Conservation (phyloP, 257 asterid genomes). For the Paraleonurus japonicus region DNA sequence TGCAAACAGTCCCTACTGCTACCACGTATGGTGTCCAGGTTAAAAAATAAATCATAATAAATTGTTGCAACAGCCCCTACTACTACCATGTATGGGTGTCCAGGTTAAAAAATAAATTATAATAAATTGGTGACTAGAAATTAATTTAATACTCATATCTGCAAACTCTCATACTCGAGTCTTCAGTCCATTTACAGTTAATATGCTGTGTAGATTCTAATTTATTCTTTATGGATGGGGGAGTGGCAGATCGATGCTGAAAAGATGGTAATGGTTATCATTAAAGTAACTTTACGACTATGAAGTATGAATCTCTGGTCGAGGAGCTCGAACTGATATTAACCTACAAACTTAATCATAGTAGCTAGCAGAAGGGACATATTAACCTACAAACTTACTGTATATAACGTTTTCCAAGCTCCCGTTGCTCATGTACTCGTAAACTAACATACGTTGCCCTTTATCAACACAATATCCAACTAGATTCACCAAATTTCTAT, state of each 20-base stretch:
- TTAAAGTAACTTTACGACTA: not conserved
- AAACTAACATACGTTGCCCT: constrained; percentile 83
- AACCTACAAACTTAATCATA: constrained; percentile 5
- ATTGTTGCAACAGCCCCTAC: not conserved
- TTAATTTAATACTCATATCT: not conserved
- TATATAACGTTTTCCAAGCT: constrained; percentile 89
- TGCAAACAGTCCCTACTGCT: not conserved
- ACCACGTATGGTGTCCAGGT: not conserved
- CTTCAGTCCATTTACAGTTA: not conserved
- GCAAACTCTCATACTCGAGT: not conserved
- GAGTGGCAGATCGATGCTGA: not conserved
- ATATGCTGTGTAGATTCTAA: not conserved
- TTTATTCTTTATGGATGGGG: not conserved
- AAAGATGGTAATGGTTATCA: not conserved
- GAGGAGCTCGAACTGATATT: constrained; percentile 2
- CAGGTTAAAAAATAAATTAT: not conserved
- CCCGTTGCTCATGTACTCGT: constrained; percentile 96
- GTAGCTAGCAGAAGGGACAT: constrained; percentile 10
- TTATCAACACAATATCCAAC: constrained; percentile 94
- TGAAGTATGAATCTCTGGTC: not conserved
- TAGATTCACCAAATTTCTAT: constrained; percentile 91
- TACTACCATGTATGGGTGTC: not conserved
- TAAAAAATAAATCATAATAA: not conserved
- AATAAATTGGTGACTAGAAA: not conserved
- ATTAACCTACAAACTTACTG: constrained; percentile 46